Conservation (phyloP, 129 eudicot genomes). For the Flaveria ramosissima region DNA sequence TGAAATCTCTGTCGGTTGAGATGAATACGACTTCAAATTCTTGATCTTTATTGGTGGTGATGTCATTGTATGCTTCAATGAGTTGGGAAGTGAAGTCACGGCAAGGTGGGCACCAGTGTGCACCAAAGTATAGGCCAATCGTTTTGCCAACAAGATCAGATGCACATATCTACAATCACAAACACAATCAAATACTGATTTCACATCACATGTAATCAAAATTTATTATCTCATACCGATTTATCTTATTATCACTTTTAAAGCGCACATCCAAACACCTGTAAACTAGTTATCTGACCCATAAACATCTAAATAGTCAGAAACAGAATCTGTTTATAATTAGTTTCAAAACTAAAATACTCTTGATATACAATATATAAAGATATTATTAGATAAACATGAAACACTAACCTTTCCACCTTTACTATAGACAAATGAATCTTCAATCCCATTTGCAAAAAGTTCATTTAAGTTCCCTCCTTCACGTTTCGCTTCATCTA, state of each 20-base stretch:
- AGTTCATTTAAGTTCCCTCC: conserved; percentile 47
- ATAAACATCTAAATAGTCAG: too few species aligned
- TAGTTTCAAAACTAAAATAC: neutral
- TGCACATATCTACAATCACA: conserved; percentile 35
- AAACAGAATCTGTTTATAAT: neutral
- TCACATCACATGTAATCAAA: too few species aligned
- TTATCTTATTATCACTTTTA: too few species aligned
- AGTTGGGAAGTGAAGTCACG: conserved; percentile 49
- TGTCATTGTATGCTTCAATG: conserved; percentile 42
- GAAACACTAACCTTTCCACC: conserved; percentile 45
- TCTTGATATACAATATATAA: neutral
- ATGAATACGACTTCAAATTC: conserved; percentile 49
- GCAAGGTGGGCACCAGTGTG: conserved; percentile 60
- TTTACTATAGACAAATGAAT: conserved; percentile 30
- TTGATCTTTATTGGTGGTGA: conserved; percentile 26
- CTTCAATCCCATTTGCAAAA: conserved; percentile 31
- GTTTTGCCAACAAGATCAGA: conserved; percentile 54
- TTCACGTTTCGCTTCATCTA: conserved; percentile 49
- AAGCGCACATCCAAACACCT: too few species aligned
- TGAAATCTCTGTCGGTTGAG: conserved; percentile 47
- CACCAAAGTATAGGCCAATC: conserved; percentile 53
- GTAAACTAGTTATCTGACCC: too few species aligned
- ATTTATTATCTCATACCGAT: too few species aligned
- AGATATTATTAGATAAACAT: conserved; percentile 9
- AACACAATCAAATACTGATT: neutral